A percentile compares a stretch with the other conserved stretches of the same genome.
Conservation (phyloP, 2,329 filamentous ascomycete species). For the Penicillium palitans region DNA sequence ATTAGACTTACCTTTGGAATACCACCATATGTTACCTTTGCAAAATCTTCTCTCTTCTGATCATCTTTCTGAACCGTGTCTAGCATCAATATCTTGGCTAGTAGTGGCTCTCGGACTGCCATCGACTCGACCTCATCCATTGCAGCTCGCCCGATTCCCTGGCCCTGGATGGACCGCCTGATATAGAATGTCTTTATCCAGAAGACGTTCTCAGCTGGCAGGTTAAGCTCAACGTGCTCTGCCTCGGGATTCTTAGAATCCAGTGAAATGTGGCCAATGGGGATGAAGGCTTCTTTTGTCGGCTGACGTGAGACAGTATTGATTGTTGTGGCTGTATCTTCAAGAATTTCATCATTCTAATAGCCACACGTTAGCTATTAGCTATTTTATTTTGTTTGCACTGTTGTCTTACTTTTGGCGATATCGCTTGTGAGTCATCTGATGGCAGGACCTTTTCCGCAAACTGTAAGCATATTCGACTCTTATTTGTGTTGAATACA, state of each 20-base stretch:
- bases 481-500: neutral
- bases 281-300: constrained; percentile 15
- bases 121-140: constrained; percentile 26
- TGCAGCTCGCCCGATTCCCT: constrained; percentile 22
- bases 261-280: constrained; percentile 25
- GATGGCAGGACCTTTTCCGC: constrained; percentile 2
- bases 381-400: neutral
- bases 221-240: constrained; percentile 9
- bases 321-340: constrained; percentile 20
- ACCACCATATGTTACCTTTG: constrained; percentile 9
- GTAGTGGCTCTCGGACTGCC: constrained; percentile 17
- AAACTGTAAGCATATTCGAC: neutral
- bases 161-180: constrained; percentile 11
- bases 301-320: constrained; percentile 17
- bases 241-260: constrained; percentile 18
- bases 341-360: constrained; percentile 8
- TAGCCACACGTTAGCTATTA: neutral
- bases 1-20: constrained; percentile 18
- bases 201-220: constrained; percentile 14
- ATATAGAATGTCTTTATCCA: constrained; percentile 27
- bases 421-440: constrained; percentile 9
- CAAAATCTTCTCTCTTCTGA: constrained; percentile 20
- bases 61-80: constrained; percentile 22
- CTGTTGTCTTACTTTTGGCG: neutral
- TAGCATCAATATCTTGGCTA: constrained; percentile 21